Evolutionary conservation across 202 grass and related monocot species (phyloP), one percentile per base, ranked within the genome.

Genomic region (Cymbopogon flexuosus): DNA sequence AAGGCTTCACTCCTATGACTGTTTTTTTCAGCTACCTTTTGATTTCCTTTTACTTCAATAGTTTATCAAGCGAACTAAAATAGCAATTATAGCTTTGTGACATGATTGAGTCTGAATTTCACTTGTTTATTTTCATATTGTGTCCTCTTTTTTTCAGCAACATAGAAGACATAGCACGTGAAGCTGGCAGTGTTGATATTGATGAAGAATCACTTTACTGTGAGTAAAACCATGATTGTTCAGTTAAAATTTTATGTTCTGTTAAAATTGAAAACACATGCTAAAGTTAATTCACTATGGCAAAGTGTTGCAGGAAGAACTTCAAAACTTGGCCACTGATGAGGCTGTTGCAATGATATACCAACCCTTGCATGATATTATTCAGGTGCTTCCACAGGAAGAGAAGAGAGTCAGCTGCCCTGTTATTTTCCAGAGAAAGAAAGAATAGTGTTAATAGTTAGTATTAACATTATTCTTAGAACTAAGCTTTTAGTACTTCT

Each of bases 161-260:
- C 81, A 94, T 92, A 88, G 94, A 97, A 86, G 91, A 97, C 30
- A 92, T 89, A 79, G 84, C 94, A 49, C 92, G 94, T 78, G 94
- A 97, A 41, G 72, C 86, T 79, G 94, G 94, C 62, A 94, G 94
- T 84, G 59, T 97, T 81, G 92, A 97, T 73, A 60, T 86, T 36
- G 88, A 97, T 73, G 86, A 89, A 89, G 88, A 97, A 56, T 78
- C 89, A 66, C 90, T 97, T 92, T 52, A 1, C 39, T 84, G 94
- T 91, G 82, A 89, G 84, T 82, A 2, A 42, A 41, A 70, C 4
- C 31, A 73, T 31, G 65, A 24, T 27, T 72, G 39, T 89, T 56
- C 67, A 35, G 24, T 57, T 72, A 31, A 80, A 76, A 27, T 18
- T 86, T 86, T 51, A 70, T 72, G 12, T 66, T 65, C 69, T 18